Evolutionary conservation across 2,329 filamentous ascomycete genomes (phyloP).

Genomic region (Epichloe sp.): DNA sequence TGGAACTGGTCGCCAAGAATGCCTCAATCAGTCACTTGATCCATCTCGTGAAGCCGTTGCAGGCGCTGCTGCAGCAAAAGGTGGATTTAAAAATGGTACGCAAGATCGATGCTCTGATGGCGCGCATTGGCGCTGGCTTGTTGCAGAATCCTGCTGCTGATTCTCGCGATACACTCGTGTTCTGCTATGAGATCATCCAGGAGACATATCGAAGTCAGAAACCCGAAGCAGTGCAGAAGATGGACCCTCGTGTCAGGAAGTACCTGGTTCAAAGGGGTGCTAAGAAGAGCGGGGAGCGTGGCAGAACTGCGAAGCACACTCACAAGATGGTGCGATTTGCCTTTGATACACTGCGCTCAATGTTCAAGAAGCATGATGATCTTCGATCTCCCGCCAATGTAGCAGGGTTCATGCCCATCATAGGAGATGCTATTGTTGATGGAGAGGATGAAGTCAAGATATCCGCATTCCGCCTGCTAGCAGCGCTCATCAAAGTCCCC

Average conservation of each 20-base stretch:
- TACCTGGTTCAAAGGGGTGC: conserved; percentile 73
- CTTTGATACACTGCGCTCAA: conserved; percentile 70
- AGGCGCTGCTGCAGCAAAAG: conserved; percentile 67
- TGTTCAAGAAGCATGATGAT: conserved; percentile 75
- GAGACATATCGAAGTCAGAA: conserved; percentile 60
- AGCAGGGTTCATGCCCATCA: conserved; percentile 71
- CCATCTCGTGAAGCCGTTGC: conserved; percentile 65
- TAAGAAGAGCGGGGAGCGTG: conserved; percentile 59
- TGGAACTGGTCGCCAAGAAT: conserved; percentile 80
- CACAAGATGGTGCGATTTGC: conserved; percentile 85
- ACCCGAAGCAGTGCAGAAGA: conserved; percentile 35
- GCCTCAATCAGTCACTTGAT: conserved; percentile 63
- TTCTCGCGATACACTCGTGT: conserved; percentile 72
- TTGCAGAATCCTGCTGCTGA: conserved; percentile 68
- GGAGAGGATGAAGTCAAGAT: conserved; percentile 89
- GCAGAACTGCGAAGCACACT: conserved; percentile 62
- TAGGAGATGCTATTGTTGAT: conserved; percentile 75
- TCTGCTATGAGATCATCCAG: conserved; percentile 90
- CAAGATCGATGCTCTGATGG: conserved; percentile 82
- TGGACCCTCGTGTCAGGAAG: conserved; percentile 50
- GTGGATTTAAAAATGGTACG: conserved; percentile 70
- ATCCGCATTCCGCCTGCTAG: conserved; percentile 72
- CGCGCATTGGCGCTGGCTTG: conserved; percentile 70
- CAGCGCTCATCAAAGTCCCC: conserved; percentile 72
- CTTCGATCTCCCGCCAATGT: conserved; percentile 71